Percentiles rank a stretch among this genome's conserved stretches.
Conservation (phyloP, 345 rosid species). For the Sonneratia alba region DNA sequence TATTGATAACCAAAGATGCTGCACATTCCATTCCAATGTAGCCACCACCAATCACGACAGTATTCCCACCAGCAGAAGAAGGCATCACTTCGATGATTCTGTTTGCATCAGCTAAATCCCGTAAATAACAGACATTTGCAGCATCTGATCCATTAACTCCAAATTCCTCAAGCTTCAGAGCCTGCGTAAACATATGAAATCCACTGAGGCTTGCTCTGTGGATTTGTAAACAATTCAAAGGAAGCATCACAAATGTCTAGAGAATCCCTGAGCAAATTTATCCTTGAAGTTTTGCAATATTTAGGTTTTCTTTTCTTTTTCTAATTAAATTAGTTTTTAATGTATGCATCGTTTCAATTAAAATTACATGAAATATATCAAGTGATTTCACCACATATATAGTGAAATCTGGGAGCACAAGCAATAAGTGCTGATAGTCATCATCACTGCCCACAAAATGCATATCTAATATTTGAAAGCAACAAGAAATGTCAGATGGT, state of each 20-base stretch:
- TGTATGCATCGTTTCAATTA: background rate
- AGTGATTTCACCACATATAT: background rate
- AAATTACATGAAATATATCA: background rate
- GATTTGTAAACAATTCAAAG: background rate
- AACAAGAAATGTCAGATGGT: conserved; percentile 4
- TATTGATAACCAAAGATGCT: conserved; percentile 87
- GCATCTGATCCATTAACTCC: conserved; percentile 82
- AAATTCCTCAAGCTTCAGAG: conserved; percentile 95
- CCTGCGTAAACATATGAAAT: conserved; percentile 27
- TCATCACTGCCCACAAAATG: conserved; percentile 2
- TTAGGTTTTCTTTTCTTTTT: background rate
- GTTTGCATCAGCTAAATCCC: conserved; percentile 80
- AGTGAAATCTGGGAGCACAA: background rate
- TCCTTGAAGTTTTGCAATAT: background rate
- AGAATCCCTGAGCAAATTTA: background rate
- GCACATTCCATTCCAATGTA: conserved; percentile 99
- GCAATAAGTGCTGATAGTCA: background rate
- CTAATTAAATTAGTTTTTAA: background rate
- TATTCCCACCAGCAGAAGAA: conserved; percentile 61
- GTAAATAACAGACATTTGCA: conserved; percentile 80
- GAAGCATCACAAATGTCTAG: background rate
- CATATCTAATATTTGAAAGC: background rate
- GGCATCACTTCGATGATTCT: conserved; percentile 59
- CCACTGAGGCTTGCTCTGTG: background rate
- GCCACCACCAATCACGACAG: conserved; percentile 96